Conservation (phyloP, 1,284 basidiomycete species). For the Schizophyllum commune region DNA sequence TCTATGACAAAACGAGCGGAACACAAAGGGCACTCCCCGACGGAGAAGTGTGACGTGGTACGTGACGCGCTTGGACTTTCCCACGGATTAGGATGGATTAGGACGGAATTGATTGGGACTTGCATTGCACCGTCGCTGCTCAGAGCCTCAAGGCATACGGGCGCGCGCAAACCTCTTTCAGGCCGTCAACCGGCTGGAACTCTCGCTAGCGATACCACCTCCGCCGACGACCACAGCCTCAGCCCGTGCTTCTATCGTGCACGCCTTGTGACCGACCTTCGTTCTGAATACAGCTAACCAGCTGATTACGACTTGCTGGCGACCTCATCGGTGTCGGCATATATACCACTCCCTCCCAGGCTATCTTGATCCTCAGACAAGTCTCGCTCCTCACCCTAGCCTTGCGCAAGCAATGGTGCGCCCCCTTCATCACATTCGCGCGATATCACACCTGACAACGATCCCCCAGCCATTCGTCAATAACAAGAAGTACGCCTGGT, state of each 20-base stretch:
- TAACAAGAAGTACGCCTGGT: slow-evolving; percentile 82
- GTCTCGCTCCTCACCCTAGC: background rate
- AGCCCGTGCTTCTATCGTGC: too few species aligned
- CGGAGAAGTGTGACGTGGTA: background rate
- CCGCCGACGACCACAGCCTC: too few species aligned
- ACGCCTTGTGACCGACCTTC: too few species aligned
- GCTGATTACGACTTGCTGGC: background rate
- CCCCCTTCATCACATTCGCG: background rate
- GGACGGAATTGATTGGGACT: too few species aligned
- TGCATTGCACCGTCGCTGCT: too few species aligned
- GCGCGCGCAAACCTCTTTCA: too few species aligned
- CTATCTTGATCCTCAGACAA: background rate
- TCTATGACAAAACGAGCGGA: background rate
- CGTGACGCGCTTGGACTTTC: background rate
- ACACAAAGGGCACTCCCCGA: background rate
- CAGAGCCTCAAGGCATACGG: background rate
- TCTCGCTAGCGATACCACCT: too few species aligned
- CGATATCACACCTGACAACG: background rate
- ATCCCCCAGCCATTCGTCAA: slow-evolving; percentile 59
- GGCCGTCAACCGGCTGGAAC: too few species aligned
- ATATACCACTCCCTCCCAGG: background rate
- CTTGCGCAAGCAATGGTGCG: background rate
- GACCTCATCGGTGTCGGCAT: background rate
- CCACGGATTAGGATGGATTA: too few species aligned
- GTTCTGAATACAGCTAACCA: background rate